Evolutionary conservation across 352 stramenopile species (phyloP).

Genomic region (Chrysophaeum taylorii): DNA sequence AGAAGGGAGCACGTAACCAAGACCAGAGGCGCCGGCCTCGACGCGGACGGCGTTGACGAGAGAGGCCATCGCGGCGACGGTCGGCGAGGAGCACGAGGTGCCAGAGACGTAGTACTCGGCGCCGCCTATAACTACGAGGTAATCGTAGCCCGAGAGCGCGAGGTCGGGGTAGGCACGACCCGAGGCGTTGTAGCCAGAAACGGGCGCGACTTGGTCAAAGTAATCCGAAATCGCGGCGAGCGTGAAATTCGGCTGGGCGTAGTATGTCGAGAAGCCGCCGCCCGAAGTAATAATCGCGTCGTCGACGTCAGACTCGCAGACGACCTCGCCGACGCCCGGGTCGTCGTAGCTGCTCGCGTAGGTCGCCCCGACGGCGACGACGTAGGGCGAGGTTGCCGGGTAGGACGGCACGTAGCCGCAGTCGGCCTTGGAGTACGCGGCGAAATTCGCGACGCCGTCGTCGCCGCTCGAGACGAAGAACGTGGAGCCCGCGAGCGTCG

Average conservation of each 20-base stretch:
- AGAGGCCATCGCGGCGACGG: slow-evolving; percentile 66
- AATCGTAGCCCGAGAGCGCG: slow-evolving; percentile 54
- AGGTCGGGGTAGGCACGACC: slow-evolving; percentile 76
- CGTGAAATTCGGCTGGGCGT: slow-evolving; percentile 60
- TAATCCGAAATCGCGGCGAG: slow-evolving; percentile 52
- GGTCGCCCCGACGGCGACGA: slow-evolving; percentile 67
- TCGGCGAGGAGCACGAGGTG: slow-evolving; percentile 68
- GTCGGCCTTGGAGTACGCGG: slow-evolving; percentile 15
- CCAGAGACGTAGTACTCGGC: slow-evolving; percentile 48
- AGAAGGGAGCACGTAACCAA: slow-evolving; percentile 75
- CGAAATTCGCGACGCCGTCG: slow-evolving; percentile 67
- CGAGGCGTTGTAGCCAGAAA: slow-evolving; percentile 58
- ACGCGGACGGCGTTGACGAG: slow-evolving; percentile 64
- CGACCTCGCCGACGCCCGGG: slow-evolving; percentile 35
- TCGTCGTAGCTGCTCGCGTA: slow-evolving; percentile 56
- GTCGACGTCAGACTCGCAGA: slow-evolving; percentile 36
- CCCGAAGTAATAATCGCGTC: slow-evolving; percentile 63
- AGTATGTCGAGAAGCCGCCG: slow-evolving; percentile 73
- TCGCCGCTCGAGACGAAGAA: slow-evolving; percentile 70
- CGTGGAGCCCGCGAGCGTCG: slow-evolving; percentile 66
- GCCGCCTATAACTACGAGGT: slow-evolving; percentile 49
- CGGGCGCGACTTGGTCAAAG: slow-evolving; percentile 43
- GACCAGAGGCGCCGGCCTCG: slow-evolving; percentile 50
- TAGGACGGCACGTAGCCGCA: slow-evolving; percentile 28
- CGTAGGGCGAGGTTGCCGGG: slow-evolving; percentile 58